Evolutionary conservation across 2,329 filamentous ascomycete genomes (phyloP).

Genomic region (Pseudogymnoascus sp.): DNA sequence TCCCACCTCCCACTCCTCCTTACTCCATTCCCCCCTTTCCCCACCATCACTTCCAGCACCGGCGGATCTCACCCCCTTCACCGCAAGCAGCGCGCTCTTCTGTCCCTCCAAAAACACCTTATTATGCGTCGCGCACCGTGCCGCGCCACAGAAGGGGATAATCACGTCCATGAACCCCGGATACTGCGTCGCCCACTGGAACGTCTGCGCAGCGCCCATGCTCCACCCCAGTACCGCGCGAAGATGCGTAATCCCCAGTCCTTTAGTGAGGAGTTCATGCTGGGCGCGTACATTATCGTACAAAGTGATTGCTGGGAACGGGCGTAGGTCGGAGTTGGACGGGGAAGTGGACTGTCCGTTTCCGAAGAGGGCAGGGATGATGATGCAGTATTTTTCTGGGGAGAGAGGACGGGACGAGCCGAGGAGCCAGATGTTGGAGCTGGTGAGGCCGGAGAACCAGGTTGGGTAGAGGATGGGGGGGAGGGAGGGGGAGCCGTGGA

Average conservation of each 20-base stretch:
- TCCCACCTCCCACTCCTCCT: slow-evolving; percentile 44
- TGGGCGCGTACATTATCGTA: slow-evolving; percentile 65
- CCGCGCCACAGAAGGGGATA: slow-evolving; percentile 58
- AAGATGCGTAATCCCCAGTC: slow-evolving; percentile 50
- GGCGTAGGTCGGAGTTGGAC: slow-evolving; percentile 48
- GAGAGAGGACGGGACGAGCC: slow-evolving; percentile 56
- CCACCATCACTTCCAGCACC: slow-evolving; percentile 32
- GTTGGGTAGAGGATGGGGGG: slow-evolving; percentile 69
- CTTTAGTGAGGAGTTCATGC: slow-evolving; percentile 54
- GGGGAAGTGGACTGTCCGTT: slow-evolving; percentile 62
- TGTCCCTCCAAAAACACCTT: slow-evolving; percentile 60
- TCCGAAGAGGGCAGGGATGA: slow-evolving; percentile 60
- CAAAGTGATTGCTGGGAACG: slow-evolving; percentile 55
- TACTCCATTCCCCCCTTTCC: slow-evolving; percentile 40
- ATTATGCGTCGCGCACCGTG: slow-evolving; percentile 57
- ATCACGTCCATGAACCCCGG: slow-evolving; percentile 55
- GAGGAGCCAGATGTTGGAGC: slow-evolving; percentile 68
- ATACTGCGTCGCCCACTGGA: slow-evolving; percentile 43
- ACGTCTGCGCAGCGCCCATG: slow-evolving; percentile 62
- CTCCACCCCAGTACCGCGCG: slow-evolving; percentile 59
- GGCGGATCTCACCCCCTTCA: slow-evolving; percentile 43
- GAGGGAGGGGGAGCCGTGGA: slow-evolving; percentile 52
- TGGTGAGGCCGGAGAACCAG: slow-evolving; percentile 62
- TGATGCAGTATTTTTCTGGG: slow-evolving; percentile 58
- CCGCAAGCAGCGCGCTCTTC: slow-evolving; percentile 50